Percentiles rank a stretch among this genome's conserved stretches.
Conservation (phyloP, 2,329 filamentous ascomycete genomes). For the Fusarium succisae region DNA sequence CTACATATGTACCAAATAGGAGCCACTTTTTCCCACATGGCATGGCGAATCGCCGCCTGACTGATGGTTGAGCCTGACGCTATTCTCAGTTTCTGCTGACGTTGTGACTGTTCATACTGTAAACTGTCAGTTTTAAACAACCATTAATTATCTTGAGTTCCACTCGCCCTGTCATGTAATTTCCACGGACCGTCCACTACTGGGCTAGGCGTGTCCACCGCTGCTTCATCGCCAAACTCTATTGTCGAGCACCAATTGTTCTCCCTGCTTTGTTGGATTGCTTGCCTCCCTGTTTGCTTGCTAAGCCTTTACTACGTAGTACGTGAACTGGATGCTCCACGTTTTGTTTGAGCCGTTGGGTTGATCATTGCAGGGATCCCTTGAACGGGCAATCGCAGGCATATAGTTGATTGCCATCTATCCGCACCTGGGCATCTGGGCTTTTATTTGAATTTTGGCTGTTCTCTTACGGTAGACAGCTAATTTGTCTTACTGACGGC, state of each 20-base stretch:
- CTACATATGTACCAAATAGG: background rate
- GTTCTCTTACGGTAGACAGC: background rate
- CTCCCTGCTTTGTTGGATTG: conserved; percentile 13
- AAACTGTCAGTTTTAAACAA: background rate
- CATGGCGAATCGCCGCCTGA: conserved; percentile 21
- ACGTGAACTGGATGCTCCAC: background rate
- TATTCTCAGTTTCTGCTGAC: conserved; percentile 12
- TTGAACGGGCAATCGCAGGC: conserved; percentile 1
- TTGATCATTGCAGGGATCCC: conserved; percentile 17
- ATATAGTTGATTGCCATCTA: background rate
- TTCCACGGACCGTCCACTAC: conserved; percentile 34
- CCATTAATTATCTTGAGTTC: background rate
- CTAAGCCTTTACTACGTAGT: conserved; percentile 24
- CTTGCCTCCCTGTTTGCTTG: conserved; percentile 14
- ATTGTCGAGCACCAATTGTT: conserved; percentile 30
- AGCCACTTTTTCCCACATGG: conserved; percentile 35
- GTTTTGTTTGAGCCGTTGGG: conserved; percentile 22
- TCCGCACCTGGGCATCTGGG: background rate
- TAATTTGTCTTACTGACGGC: background rate
- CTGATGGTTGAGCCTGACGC: conserved; percentile 23
- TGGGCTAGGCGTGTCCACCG: conserved; percentile 30
- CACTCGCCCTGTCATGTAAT: conserved; percentile 30
- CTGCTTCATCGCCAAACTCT: conserved; percentile 43
- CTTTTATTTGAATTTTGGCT: background rate
- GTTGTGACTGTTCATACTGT: background rate